Base-by-base conservation (phyloP, 2,329 filamentous ascomycete species). In the Didymellaceae sp. region DNA sequence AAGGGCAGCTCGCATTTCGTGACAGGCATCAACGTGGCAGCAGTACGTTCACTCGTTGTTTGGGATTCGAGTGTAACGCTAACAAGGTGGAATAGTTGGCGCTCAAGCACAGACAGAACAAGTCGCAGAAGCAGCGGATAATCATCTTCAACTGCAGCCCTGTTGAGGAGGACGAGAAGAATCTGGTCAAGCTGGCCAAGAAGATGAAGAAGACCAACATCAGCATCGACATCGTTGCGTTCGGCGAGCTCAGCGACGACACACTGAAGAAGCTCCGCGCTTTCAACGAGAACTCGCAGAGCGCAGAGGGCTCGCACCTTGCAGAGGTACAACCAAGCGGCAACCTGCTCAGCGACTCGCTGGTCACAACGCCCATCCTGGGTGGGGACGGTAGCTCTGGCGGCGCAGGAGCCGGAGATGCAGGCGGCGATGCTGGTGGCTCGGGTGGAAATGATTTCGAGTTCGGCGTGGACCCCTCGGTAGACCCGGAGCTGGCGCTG, bases 181-280 rank as follows among this genome's bases (percentile, higher is more conserved):
- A 88, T 45, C 85, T 99, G 41, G 84, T 92, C 56, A 90, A 90
- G 70, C 83, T 99, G 22, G 92, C 94, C 34, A 96, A 94, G 80
- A 95, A 94, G 79, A 97, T 97, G 91, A 99, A 97, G 86, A 99
- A 99, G 83, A 89, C 88, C 75, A 93, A 90, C 69, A 90, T 96
- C 54, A 90, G 87, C 55, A 90, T 99, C 70, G 94, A 99, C 75
- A 93, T 99, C 68, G 84, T 99, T 55, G 86, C 93, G 37, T 99
- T 99, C 67, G 94, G 94, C 62, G 93, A 99, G 66, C 83, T 96
- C 44, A 90, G 94, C 61, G 90, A 92, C 63, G 90, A 96, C 61
- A 91, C 88, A 57, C 89, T 89, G 46, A 85, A 89, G 73, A 97
- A 97, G 79, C 85, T 99, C 45, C 86, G 91, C 69, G 88, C 90